Conservation (phyloP, 2,329 filamentous ascomycete genomes). For the Tolypocladium album region DNA sequence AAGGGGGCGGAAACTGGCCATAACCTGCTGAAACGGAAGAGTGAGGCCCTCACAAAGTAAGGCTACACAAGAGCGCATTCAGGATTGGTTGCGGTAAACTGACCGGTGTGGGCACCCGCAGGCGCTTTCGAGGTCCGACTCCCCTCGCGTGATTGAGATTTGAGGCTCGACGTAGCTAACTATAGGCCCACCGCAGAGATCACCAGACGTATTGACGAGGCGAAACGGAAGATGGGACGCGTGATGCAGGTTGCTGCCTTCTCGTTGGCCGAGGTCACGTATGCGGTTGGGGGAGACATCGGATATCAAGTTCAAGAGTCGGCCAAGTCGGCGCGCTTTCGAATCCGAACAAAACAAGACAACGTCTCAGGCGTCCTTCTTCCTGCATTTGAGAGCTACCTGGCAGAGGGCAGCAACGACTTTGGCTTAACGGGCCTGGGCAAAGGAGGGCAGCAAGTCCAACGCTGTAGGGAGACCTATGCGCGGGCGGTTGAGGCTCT, state of each 20-base stretch:
- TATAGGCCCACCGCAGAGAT: conserved; percentile 53
- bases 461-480: conserved; percentile 91
- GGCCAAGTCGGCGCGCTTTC: conserved; percentile 83
- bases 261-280: conserved; percentile 93
- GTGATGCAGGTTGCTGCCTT: conserved; percentile 99
- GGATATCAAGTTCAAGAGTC: conserved; percentile 97
- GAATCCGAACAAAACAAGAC: conserved; percentile 90
- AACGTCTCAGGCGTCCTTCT: conserved; percentile 96
- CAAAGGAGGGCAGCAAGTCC: conserved; percentile 94
- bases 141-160: background rate
- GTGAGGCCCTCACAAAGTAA: conserved; percentile 94
- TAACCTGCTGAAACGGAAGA: conserved; percentile 93
- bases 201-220: conserved; percentile 92
- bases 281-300: conserved; percentile 91
- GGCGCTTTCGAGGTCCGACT: conserved; percentile 70
- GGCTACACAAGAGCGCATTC: conserved; percentile 13
- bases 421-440: conserved; percentile 93
- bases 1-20: conserved; percentile 89
- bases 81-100: background rate
- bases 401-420: conserved; percentile 82
- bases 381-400: conserved; percentile 86
- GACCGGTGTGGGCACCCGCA: conserved; percentile 22
- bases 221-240: conserved; percentile 97
- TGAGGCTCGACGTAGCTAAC: conserved; percentile 3
- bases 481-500: conserved; percentile 90